These are phyloP conservation scores for Sugiyamaella novakii DNA, from an alignment of 1,139 yeast species.

Conservation along the genomic window DNA sequence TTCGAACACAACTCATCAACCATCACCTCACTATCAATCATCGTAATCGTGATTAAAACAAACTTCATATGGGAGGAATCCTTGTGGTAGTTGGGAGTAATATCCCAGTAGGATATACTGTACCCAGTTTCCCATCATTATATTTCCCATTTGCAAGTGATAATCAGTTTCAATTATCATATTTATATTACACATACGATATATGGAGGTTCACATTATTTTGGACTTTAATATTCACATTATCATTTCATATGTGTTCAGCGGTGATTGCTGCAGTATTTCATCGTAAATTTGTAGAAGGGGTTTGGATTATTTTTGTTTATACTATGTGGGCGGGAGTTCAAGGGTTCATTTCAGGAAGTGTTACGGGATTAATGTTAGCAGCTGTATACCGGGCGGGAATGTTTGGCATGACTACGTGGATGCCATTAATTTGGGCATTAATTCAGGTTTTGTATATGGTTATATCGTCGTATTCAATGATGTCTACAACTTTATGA, in stretches of 20 bases:
- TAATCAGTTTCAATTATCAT: constrained; percentile 54
- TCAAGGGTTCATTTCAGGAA: constrained; percentile 71
- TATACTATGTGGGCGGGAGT: constrained; percentile 52
- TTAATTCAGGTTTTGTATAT: constrained; percentile 66
- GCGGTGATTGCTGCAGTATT: constrained; percentile 64
- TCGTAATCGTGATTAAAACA: no score
- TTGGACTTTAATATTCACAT: constrained; percentile 75
- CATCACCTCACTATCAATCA: no score
- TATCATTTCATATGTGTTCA: constrained; percentile 61
- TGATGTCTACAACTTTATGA: constrained; percentile 49
- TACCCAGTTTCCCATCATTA: constrained; percentile 81
- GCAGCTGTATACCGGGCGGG: constrained; percentile 75
- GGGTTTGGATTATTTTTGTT: constrained; percentile 48
- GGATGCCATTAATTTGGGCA: constrained; percentile 89
- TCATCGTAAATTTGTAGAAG: constrained; percentile 47
- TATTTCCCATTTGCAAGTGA: constrained; percentile 61
- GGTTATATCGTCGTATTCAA: constrained; percentile 64
- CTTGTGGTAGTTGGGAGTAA: constrained; percentile 33
- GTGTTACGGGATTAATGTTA: constrained; percentile 68
- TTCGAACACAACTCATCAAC: no score
- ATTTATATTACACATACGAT: constrained; percentile 67
- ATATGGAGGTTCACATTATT: constrained; percentile 82
- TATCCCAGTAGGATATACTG: constrained; percentile 77
- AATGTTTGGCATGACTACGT: constrained; percentile 76
- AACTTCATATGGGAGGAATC: constrained; percentile 24